phyloP scores from a whole-genome alignment of 139 green algal genomes.

The Chlamydomonas asymmetrica region DNA sequence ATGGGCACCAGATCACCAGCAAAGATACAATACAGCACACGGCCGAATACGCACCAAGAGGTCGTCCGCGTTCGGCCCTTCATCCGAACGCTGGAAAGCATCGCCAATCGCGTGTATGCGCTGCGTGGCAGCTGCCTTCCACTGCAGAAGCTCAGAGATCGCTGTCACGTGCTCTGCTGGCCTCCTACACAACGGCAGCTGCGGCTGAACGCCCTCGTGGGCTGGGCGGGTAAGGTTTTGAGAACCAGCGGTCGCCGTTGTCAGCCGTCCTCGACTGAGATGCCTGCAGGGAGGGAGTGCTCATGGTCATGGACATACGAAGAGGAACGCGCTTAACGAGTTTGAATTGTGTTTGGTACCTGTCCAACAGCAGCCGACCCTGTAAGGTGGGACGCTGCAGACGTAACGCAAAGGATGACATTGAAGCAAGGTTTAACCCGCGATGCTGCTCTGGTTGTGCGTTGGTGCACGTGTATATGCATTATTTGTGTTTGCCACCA shows the following conservation, averaged over 20 bases:
- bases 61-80: constrained; percentile 23
- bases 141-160: constrained; percentile 18
- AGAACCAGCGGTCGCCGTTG: constrained; percentile 7
- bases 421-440: too few relatives aligned
- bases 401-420: too few relatives aligned
- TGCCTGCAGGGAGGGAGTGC: constrained; percentile 13
- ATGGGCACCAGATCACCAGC: background rate
- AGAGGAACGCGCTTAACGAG: background rate
- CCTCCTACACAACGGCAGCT: constrained; percentile 34
- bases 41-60: constrained; percentile 33
- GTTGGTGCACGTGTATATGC: constrained; percentile 16
- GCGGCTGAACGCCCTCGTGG: constrained; percentile 9
- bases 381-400: too few relatives aligned
- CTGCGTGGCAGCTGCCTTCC: constrained; percentile 3
- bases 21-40: background rate
- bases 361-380: too few relatives aligned
- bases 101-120: constrained; percentile 25
- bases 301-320: background rate
- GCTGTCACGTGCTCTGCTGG: constrained; percentile 9
- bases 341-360: too few relatives aligned
- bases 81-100: constrained; percentile 28
- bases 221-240: background rate
- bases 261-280: too few relatives aligned
- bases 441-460: background rate
- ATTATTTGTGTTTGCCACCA: too few relatives aligned